Conservation (phyloP, 306 rosid genomes). For the Cicer pinnatifidum region DNA sequence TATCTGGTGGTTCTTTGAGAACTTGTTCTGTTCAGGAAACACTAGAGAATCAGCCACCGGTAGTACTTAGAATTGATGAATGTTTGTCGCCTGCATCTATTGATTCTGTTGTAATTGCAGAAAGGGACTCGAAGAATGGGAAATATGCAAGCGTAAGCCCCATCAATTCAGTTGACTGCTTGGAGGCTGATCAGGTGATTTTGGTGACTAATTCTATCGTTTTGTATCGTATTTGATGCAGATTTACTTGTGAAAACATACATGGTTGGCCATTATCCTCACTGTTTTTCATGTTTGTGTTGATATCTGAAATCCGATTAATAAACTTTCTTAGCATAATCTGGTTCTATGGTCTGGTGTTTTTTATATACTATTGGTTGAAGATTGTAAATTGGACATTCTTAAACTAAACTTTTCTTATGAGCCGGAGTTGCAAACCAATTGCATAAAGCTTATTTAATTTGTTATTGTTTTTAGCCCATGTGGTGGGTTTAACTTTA, state of each 20-base stretch:
- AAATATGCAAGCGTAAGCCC: conserved; percentile 65
- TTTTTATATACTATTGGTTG: neutral
- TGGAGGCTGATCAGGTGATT: conserved; percentile 83
- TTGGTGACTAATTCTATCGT: conserved; percentile 1
- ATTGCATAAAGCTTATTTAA: conserved; percentile 23
- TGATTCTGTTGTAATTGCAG: conserved; percentile 87
- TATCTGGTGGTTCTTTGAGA: conserved; percentile 69
- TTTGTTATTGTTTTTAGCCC: conserved; percentile 5
- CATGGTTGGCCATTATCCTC: neutral
- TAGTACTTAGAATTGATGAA: conserved; percentile 69
- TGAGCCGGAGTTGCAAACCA: neutral
- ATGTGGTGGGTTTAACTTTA: conserved; percentile 5
- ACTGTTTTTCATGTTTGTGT: conserved; percentile 25
- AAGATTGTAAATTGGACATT: conserved; percentile 29
- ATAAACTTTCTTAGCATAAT: conserved; percentile 5
- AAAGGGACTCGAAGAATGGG: conserved; percentile 75
- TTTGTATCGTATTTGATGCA: conserved; percentile 10
- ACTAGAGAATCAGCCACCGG: conserved; percentile 64
- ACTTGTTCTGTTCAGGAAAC: conserved; percentile 62
- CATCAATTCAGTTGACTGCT: conserved; percentile 66
- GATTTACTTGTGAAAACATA: neutral
- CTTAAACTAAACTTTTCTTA: neutral
- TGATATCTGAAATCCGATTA: conserved; percentile 13
- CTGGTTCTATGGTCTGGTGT: conserved; percentile 18
- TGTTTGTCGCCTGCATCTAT: conserved; percentile 84